Base-by-base conservation (phyloP, 148 eudicot genomes). In the Agrostemma githago region DNA sequence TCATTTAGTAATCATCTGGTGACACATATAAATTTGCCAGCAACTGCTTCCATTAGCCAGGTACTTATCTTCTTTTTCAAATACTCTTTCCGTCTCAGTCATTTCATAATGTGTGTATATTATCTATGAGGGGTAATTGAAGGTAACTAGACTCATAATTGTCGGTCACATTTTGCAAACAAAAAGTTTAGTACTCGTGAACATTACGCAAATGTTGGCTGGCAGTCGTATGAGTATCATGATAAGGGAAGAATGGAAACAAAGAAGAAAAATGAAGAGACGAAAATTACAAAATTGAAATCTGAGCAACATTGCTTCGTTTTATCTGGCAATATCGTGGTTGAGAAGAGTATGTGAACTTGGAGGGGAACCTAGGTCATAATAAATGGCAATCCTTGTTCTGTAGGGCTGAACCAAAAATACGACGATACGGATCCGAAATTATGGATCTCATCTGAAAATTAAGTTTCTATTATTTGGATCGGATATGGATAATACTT, bases 11-110 rank as follows among this genome's bases (percentile, higher is more conserved):
- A 78, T 63, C 82, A 82, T 62, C 75, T 92, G 78, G 85, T 80
- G 68, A 94, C 92, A 20, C 83, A 81, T 79, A 89, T 94, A 86
- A 84, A 88, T 63, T 71, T 94, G 71, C 96, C 97, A 16, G 86
- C 93, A 42, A 79, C 83, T 77, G 82, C 89, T 48, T 67, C 72
- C 17, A 62, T 72, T 66, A 73, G 72, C 82, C 83, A 93, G 97
- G 98, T 93, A 61, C 37, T 48, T 10, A 43, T 73, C 68, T 58
- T 51, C 48, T 69, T 21, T 14, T 16, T 11, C 14, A 17, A 17
- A 26, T 26, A 26, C 34, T 26, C 34, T 61, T 64, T 69, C 12
- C 34, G 72, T 15, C 34, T 26, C 34, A 26, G 34, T 26, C 34
- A 26, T 26, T 26, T 26, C 34, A 26, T 26, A 26, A 26, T 26